Percentiles rank a stretch among this genome's conserved stretches.
These are phyloP conservation scores for Phytophthora sojae DNA, from an alignment of 352 stramenopile genomes.

Conservation along the genomic window DNA sequence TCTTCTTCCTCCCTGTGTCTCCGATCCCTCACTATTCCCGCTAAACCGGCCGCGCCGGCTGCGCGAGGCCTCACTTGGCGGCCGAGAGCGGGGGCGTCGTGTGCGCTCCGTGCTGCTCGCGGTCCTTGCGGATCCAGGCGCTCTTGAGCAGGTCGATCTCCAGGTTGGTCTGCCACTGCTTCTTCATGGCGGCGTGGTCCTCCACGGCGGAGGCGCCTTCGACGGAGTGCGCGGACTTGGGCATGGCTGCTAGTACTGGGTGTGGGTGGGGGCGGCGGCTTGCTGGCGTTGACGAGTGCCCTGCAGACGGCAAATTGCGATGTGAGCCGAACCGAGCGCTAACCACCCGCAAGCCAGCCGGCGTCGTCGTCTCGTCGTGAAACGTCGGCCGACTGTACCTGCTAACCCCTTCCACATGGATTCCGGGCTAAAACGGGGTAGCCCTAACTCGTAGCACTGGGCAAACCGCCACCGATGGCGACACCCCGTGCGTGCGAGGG, in stretches of 20 bases:
- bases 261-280: conserved; percentile 1
- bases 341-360: conserved; percentile 26
- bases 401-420: conserved; percentile 38
- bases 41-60: too few species aligned
- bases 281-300: conserved; percentile 2
- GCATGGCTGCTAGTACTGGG: conserved; percentile 29
- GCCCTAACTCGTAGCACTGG: conserved; percentile 7
- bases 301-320: conserved; percentile 38
- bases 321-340: conserved; percentile 33
- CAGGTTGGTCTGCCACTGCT: conserved; percentile 71
- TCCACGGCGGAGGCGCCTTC: conserved; percentile 33
- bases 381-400: conserved; percentile 42
- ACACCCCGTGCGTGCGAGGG: conserved; percentile 33
- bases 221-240: conserved; percentile 38
- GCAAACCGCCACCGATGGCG: conserved; percentile 32
- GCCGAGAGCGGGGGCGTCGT: conserved; percentile 39
- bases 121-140: conserved; percentile 67
- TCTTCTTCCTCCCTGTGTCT: background rate
- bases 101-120: conserved; percentile 50
- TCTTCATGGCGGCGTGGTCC: conserved; percentile 62
- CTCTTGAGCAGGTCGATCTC: conserved; percentile 73
- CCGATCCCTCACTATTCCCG: background rate
- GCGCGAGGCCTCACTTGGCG: conserved; percentile 34
- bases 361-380: conserved; percentile 33
- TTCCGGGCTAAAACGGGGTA: conserved; percentile 32